These are phyloP conservation scores for Leccinum obscurum DNA, from an alignment of 768 basidiomycete genomes.

Conservation along the genomic window DNA sequence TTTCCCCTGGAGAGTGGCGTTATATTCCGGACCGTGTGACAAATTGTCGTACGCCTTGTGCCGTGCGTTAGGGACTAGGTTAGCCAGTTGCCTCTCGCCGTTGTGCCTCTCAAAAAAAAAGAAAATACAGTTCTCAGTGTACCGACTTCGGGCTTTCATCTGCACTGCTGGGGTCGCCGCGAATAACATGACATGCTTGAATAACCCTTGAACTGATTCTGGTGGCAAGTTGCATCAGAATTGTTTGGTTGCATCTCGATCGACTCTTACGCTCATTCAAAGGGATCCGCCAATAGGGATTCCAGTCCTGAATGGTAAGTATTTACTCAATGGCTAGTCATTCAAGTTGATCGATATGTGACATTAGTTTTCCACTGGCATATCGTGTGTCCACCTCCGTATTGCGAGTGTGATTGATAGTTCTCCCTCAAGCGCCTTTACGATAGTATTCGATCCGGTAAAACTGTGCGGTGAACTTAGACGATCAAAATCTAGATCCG, in stretches of 20 bases:
- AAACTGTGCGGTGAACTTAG: slow-evolving; percentile 3
- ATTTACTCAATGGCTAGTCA: slow-evolving; percentile 3
- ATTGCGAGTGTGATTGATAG: neutral
- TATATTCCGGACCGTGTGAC: too few relatives aligned
- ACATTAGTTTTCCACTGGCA: neutral
- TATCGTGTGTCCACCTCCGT: neutral
- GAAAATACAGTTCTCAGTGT: slow-evolving; percentile 37
- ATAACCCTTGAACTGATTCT: slow-evolving; percentile 22
- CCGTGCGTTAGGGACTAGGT: too few relatives aligned
- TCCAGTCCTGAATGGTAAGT: neutral
- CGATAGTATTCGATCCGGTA: neutral
- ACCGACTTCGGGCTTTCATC: slow-evolving; percentile 47
- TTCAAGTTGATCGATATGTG: too few relatives aligned
- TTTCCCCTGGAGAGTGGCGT: too few relatives aligned
- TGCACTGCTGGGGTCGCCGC: slow-evolving; percentile 17
- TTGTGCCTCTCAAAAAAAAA: too few relatives aligned
- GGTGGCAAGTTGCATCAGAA: slow-evolving; percentile 46
- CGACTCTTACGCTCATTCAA: neutral
- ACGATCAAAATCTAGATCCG: neutral
- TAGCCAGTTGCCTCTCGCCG: too few relatives aligned
- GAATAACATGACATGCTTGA: slow-evolving; percentile 32
- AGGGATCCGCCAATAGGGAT: too few relatives aligned
- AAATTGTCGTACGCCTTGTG: too few relatives aligned
- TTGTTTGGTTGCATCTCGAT: slow-evolving; percentile 20
- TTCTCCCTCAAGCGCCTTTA: neutral